phyloP scores from a whole-genome alignment of 352 stramenopile genomes.

The Phytopythium helicoides region DNA sequence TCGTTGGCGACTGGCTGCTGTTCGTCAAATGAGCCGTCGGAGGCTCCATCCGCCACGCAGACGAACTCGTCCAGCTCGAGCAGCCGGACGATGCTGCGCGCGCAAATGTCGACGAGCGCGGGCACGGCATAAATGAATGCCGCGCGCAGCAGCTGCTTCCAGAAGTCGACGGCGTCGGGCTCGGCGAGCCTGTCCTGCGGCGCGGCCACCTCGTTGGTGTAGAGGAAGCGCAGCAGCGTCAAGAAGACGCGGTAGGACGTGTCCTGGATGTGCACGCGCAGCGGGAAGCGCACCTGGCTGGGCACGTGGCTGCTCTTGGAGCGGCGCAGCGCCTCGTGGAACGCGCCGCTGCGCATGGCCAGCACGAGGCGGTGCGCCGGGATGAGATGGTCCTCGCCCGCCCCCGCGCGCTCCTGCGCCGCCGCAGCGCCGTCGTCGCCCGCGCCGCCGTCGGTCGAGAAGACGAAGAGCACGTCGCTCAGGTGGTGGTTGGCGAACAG shows the following conservation, averaged over 20 bases:
- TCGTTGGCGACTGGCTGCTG: constrained; percentile 1
- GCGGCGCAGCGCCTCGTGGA: constrained; percentile 56
- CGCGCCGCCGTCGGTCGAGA: constrained; percentile 33
- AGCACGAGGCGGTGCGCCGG: constrained; percentile 77
- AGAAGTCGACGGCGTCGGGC: constrained; percentile 33
- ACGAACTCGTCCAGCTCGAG: constrained; percentile 9
- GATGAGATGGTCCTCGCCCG: constrained; percentile 42
- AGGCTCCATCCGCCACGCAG: neutral
- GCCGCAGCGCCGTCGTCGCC: neutral
- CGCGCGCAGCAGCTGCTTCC: constrained; percentile 61
- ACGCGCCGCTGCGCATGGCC: constrained; percentile 70
- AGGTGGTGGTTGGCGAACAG: constrained; percentile 73
- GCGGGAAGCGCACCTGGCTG: constrained; percentile 66
- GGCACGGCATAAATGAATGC: constrained; percentile 75
- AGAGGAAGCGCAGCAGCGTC: constrained; percentile 66
- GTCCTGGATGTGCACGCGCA: constrained; percentile 82
- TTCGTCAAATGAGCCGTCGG: neutral
- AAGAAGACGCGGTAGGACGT: constrained; percentile 76
- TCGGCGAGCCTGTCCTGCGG: neutral
- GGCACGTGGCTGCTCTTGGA: constrained; percentile 68
- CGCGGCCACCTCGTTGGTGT: constrained; percentile 60
- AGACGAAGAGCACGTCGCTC: constrained; percentile 81
- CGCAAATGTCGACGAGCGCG: constrained; percentile 62
- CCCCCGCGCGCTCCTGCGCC: neutral
- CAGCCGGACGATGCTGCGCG: constrained; percentile 33